phyloP scores from a whole-genome alignment of 805 yeast genomes.

The Kodamaea nitidulidarum region DNA sequence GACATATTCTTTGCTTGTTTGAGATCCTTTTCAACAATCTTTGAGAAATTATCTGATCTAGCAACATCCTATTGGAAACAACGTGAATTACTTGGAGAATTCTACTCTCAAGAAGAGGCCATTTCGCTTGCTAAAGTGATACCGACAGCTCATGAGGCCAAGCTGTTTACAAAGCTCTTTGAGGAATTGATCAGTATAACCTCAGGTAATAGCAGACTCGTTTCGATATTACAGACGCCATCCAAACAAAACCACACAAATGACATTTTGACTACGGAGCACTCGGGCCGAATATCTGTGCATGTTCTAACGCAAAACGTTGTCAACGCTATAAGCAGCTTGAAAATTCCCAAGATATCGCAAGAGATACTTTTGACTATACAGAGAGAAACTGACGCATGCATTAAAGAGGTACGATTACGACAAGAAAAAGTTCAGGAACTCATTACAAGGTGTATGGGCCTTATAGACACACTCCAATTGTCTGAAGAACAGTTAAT shows the following conservation, averaged over 20 bases:
- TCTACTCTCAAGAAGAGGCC: slow-evolving; percentile 10
- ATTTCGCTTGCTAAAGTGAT: slow-evolving; percentile 17
- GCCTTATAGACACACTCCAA: slow-evolving; percentile 24
- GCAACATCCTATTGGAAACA: slow-evolving; percentile 25
- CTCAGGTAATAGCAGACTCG: neutral
- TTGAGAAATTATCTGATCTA: slow-evolving; percentile 28
- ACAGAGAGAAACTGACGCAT: slow-evolving; percentile 22
- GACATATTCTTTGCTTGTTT: slow-evolving; percentile 33
- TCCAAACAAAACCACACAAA: neutral
- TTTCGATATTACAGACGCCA: neutral
- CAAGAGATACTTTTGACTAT: slow-evolving; percentile 23
- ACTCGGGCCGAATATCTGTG: too few relatives aligned
- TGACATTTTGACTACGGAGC: too few relatives aligned
- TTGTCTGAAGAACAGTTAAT: slow-evolving; percentile 31
- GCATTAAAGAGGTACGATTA: slow-evolving; percentile 21
- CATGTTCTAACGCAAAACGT: slow-evolving; percentile 13
- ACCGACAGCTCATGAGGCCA: slow-evolving; percentile 31
- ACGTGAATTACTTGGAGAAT: slow-evolving; percentile 26
- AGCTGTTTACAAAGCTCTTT: slow-evolving; percentile 25
- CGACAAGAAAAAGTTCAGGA: slow-evolving; percentile 23
- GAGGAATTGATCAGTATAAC: slow-evolving; percentile 27
- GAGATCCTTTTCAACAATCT: slow-evolving; percentile 27
- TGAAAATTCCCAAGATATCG: slow-evolving; percentile 36
- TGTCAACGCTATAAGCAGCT: slow-evolving; percentile 31
- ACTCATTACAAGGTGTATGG: slow-evolving; percentile 23